Base-by-base conservation (phyloP, 768 basidiomycete genomes). In the Leucocoprinus sp. region DNA sequence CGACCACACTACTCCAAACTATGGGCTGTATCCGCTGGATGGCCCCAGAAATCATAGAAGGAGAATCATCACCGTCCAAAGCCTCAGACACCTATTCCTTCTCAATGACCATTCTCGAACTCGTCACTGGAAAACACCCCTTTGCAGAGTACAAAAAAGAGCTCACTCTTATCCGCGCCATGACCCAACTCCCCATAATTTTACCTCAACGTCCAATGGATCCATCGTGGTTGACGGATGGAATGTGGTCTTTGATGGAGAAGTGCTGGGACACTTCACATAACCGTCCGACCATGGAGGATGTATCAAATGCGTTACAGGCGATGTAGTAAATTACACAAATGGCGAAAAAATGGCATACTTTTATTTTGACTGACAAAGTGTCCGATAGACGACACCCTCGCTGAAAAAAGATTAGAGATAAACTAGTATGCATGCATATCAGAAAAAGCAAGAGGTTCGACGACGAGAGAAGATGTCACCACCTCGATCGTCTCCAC, bases 81-180 rank as follows among this genome's bases (percentile, higher is more conserved):
- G 62, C 62, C 29, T 67, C 72, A 8, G 80, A 82, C 52, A 62
- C 71, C 0, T 82, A 80, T 50, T 75, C 76, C 2, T 82, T 70
- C 43, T 73, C 70, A 8, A 82, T 82, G 80, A 67, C 74, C 9
- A 64, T 76, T 26, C 64, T 82, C 19, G 80, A 82, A 51, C 66
- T 80, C 43, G 55, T 77, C 21, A 80, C 80, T 3, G 66, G 64
- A 26, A 69, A 74, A 54, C 57, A 55, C 22, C 81, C 80, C 0
- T 81, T 73, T 53, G 56, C 69, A 4, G 65, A 77, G 43, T 64
- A 64, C 37, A 72, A 60, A 50, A 64, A 71, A 15, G 76, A 80
- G 51, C 61, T 73, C 8, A 57, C 67, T 19, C 76, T 82, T 19
- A 65, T 78, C 31, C 64, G 62, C 44, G 67, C 69, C 45, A 64